Evolutionary conservation across 257 asterid species (phyloP).

Genomic region (Solanum neorickii): DNA sequence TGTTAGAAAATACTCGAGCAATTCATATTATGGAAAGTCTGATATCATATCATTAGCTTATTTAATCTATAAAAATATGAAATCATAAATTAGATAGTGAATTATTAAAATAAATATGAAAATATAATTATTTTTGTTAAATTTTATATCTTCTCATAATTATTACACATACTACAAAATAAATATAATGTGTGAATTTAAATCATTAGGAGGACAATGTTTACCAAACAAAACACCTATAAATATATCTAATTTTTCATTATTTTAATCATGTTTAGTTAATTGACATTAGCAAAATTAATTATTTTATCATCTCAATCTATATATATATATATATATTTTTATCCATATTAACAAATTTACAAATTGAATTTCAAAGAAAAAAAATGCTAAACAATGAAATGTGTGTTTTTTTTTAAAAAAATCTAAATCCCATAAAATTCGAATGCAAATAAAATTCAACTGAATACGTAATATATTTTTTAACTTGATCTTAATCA

Average conservation of each 20-base stretch:
- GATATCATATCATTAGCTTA: not conserved
- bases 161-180: fast-evolving
- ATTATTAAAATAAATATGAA: fast-evolving
- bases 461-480: no score
- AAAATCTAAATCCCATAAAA: no score
- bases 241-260: no score
- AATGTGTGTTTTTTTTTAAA: no score
- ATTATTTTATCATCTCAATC: not conserved
- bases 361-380: no score
- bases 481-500: no score
- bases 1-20: fast-evolving
- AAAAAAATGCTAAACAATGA: no score
- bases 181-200: no score
- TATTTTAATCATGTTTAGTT: not conserved
- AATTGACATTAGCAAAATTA: not conserved
- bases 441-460: no score
- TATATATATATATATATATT: no score
- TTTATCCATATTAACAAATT: not conserved
- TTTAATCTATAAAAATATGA: not conserved
- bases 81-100: not conserved
- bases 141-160: no score
- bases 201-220: fast-evolving
- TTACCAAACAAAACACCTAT: no score
- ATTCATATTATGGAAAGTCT: not conserved
- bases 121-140: fast-evolving